A percentile compares a stretch with the other conserved stretches of the same genome.
These are phyloP conservation scores for Toxicodendron radicans DNA, from an alignment of 345 rosid genomes.

Conservation along the genomic window DNA sequence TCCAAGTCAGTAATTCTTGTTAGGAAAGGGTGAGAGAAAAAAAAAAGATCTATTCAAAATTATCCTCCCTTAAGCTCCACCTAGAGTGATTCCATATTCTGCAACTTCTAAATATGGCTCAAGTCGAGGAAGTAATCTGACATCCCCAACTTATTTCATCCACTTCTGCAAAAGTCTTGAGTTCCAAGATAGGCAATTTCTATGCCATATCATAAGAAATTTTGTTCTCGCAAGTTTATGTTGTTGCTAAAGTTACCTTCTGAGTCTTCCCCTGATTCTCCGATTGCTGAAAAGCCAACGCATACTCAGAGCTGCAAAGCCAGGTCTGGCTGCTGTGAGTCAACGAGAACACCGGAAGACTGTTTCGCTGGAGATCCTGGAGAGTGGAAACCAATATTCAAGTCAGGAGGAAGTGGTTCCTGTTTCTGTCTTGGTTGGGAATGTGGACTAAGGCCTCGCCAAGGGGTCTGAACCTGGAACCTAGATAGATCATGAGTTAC, in stretches of 20 bases:
- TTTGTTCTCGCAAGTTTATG: constrained; percentile 2
- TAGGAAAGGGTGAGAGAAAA: constrained; percentile 10
- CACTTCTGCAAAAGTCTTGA: background rate
- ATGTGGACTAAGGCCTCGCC: constrained; percentile 60
- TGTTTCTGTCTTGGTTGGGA: constrained; percentile 57
- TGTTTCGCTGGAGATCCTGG: constrained; percentile 85
- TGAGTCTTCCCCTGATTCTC: background rate
- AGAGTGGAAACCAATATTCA: constrained; percentile 84
- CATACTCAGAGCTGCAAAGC: constrained; percentile 75
- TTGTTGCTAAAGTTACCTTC: constrained; percentile 12
- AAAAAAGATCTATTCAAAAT: constrained; percentile 16
- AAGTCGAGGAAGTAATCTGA: background rate
- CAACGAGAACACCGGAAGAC: constrained; percentile 67
- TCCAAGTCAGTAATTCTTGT: constrained; percentile 22
- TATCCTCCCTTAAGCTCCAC: background rate
- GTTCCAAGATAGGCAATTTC: background rate
- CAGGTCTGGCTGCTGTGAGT: constrained; percentile 92
- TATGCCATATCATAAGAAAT: background rate
- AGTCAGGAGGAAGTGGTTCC: constrained; percentile 79
- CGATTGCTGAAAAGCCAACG: constrained; percentile 1
- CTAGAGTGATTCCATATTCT: constrained; percentile 8
- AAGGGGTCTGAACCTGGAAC: constrained; percentile 59
- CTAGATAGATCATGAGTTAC: constrained; percentile 54
- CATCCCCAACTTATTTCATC: constrained; percentile 11
- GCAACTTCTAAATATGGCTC: background rate